phyloP scores from a whole-genome alignment of 176 grass and related monocot genomes.

The Phyllostachys edulis region DNA sequence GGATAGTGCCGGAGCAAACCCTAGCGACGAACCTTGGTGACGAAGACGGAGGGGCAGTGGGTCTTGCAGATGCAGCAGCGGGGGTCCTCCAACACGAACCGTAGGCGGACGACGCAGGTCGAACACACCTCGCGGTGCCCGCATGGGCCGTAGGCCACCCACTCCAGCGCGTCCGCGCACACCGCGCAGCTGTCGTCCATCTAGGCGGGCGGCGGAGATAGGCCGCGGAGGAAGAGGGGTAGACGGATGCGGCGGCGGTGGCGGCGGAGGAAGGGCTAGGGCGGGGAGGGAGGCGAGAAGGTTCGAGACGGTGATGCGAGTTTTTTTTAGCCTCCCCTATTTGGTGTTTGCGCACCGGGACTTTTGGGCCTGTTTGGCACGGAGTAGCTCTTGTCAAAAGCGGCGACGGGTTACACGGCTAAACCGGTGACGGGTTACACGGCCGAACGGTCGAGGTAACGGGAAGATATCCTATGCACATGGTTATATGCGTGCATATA shows the following conservation, averaged over 20 bases:
- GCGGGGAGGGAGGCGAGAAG: background rate
- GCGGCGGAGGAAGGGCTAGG: background rate
- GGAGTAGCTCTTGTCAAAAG: too few relatives aligned
- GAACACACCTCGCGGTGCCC: constrained; percentile 93
- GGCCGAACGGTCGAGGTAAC: too few relatives aligned
- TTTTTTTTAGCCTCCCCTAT: background rate
- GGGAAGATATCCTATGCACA: too few relatives aligned
- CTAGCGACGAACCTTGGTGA: constrained; percentile 69
- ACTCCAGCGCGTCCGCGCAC: constrained; percentile 78
- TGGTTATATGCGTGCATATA: too few relatives aligned
- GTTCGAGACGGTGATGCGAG: background rate
- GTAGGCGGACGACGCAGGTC: constrained; percentile 81
- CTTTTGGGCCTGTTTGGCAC: too few relatives aligned
- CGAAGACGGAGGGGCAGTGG: constrained; percentile 57
- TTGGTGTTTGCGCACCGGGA: background rate
- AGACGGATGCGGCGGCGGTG: background rate
- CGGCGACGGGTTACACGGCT: too few relatives aligned
- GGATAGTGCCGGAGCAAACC: background rate
- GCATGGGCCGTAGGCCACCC: constrained; percentile 86
- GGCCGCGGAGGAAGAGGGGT: background rate
- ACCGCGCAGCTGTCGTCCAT: constrained; percentile 93
- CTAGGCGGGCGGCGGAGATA: background rate
- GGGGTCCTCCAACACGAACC: constrained; percentile 67
- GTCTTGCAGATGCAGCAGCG: constrained; percentile 96
- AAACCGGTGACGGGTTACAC: too few relatives aligned